These are phyloP conservation scores for Phialemoniopsis sp. DNA, from an alignment of 2,329 filamentous ascomycete genomes.

Conservation along the genomic window DNA sequence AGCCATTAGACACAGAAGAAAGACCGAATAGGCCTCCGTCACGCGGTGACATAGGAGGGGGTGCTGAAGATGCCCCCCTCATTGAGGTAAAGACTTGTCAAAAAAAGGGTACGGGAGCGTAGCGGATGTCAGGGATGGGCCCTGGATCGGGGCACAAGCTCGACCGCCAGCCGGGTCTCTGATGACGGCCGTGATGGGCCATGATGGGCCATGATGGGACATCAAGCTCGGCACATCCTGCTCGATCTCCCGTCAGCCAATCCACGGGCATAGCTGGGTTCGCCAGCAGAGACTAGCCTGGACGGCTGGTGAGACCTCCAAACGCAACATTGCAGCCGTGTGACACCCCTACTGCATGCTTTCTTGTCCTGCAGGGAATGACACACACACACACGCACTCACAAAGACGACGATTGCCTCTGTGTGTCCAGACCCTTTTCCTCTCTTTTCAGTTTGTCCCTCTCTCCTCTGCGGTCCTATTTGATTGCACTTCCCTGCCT, in stretches of 20 bases:
- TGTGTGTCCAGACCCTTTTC: not conserved
- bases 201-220: not conserved
- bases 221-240: constrained; percentile 1
- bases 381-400: not conserved
- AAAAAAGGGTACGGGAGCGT: too few relatives aligned
- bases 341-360: constrained; percentile 7
- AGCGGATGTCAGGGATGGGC: too few relatives aligned
- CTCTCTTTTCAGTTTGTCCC: too few relatives aligned
- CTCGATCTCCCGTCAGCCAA: not conserved
- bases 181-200: not conserved
- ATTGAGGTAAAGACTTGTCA: too few relatives aligned
- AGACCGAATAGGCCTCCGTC: too few relatives aligned
- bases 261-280: not conserved
- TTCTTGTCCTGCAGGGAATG: constrained; percentile 5
- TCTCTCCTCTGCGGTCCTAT: not conserved
- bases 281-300: constrained; percentile 3
- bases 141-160: too few relatives aligned
- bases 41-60: too few relatives aligned
- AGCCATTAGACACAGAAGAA: too few relatives aligned
- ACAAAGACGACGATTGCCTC: not conserved
- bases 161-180: too few relatives aligned
- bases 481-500: not conserved
- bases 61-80: too few relatives aligned
- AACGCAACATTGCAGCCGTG: constrained; percentile 13
- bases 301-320: constrained; percentile 9